Percentiles rank a stretch among this genome's conserved stretches.
phyloP scores from a whole-genome alignment of 2,329 filamentous ascomycete genomes.

The Fusarium euwallaceae region DNA sequence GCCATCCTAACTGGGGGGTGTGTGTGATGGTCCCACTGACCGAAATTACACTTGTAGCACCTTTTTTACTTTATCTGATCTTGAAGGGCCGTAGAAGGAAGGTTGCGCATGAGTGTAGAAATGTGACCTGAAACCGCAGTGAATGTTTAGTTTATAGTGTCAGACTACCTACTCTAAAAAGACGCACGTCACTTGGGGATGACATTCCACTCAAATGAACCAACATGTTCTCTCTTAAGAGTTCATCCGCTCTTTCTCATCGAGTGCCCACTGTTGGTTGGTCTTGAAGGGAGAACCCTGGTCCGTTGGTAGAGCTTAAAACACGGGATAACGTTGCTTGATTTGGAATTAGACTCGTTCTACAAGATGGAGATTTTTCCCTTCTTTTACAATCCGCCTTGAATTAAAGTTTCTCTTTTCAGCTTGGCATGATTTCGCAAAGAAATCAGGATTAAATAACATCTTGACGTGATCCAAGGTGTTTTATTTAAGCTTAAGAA shows the following conservation, averaged over 20 bases:
- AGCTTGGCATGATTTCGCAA: neutral
- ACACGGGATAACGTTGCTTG: conserved; percentile 13
- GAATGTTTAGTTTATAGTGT: neutral
- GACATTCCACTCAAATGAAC: neutral
- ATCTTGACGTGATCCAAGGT: neutral
- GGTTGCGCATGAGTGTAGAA: neutral
- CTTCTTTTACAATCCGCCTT: neutral
- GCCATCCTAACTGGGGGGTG: conserved; percentile 8
- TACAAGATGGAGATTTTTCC: neutral
- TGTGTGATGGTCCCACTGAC: conserved; percentile 26
- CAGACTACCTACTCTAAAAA: neutral
- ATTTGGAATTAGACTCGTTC: neutral
- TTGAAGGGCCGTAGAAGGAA: conserved; percentile 19
- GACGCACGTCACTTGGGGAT: conserved; percentile 3
- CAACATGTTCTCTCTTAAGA: conserved; percentile 1
- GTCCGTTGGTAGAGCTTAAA: conserved; percentile 15
- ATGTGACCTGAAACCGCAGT: neutral
- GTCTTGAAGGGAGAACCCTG: neutral
- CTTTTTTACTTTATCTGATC: conserved; percentile 41
- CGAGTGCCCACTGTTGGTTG: conserved; percentile 2
- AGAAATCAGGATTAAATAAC: neutral
- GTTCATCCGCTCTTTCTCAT: conserved; percentile 23
- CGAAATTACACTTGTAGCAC: conserved; percentile 39
- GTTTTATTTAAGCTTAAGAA: conserved; percentile 13
- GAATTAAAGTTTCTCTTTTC: neutral